Conservation (phyloP, 768 basidiomycete species). For the Boletus sp. region DNA sequence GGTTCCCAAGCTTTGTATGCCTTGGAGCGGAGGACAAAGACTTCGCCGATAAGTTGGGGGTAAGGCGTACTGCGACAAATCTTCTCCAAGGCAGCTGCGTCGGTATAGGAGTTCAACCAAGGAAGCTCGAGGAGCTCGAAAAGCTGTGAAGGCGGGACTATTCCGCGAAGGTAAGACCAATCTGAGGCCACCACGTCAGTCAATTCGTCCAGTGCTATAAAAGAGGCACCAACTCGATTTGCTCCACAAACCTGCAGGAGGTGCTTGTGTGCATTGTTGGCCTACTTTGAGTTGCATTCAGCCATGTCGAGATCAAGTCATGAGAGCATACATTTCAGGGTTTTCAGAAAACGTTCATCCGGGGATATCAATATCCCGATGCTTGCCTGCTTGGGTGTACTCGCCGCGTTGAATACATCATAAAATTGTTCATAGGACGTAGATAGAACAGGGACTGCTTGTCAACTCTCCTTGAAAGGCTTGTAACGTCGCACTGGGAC, state of each 20-base stretch:
- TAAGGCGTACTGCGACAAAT: conserved; percentile 9
- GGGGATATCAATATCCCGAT: neutral
- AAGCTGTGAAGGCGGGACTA: conserved; percentile 11
- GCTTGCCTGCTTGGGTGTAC: neutral
- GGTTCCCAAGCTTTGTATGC: conserved; percentile 8
- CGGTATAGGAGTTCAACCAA: conserved; percentile 14
- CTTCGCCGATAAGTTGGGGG: neutral
- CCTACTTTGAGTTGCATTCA: conserved; percentile 1
- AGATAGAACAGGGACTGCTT: conserved; percentile 2
- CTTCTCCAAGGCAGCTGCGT: neutral
- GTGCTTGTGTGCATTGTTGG: neutral
- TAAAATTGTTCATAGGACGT: conserved; percentile 12
- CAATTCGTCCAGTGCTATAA: neutral
- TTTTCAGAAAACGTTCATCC: neutral
- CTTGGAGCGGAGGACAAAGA: conserved; percentile 5
- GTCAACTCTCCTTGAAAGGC: conserved; percentile 12
- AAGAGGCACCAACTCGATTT: conserved; percentile 9
- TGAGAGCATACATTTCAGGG: conserved; percentile 7
- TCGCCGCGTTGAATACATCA: neutral
- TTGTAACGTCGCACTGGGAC: conserved; percentile 3
- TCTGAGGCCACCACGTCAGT: conserved; percentile 6
- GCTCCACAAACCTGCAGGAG: conserved; percentile 3
- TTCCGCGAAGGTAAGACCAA: conserved; percentile 17
- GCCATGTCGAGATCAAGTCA: neutral
- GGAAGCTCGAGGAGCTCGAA: conserved; percentile 12